Evolutionary conservation across 2,329 filamentous ascomycete species (phyloP), one percentile per base, ranked within the genome.

Genomic region (Aureobasidium sp.): DNA sequence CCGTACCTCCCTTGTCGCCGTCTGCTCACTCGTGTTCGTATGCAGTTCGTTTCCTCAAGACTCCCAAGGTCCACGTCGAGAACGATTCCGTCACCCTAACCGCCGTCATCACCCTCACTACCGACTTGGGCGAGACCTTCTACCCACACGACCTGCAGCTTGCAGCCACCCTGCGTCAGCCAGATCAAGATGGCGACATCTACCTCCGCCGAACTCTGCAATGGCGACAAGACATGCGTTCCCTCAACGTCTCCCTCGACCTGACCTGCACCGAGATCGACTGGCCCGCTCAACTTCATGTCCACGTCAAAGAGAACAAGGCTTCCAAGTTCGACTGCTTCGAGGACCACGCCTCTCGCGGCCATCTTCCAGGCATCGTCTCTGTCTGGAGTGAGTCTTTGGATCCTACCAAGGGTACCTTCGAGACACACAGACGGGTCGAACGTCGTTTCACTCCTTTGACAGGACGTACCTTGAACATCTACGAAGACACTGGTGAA

Each of bases 401-500:
- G 67, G 72, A 77, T 62, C 67, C 70, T 5, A 66, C 70, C 9
- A 70, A 72, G 25, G 75, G 72, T 10, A 62, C 71, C 13, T 67
- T 72, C 3, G 75, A 78, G 44, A 77, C 80, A 1, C 77, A 78
- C 13, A 81, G 78, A 65, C 72, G 83, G 15, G 79, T 86, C 1
- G 79, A 86, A 67, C 76, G 86, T 64, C 77, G 81, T 15, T 79
- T 87, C 62, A 67, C 68, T 13, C 72, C 81, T 8, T 67, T 74
- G 5, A 70, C 72, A 39, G 71, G 74, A 27, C 67, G 74, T 6
- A 69, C 69, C 5, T 67, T 86, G 10, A 72, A 72, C 37, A 81
- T 89, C 48, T 86, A 83, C 77, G 87, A 90, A 70, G 87, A 89
- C 68, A 87, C 85, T 0, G 86, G 86, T 4, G 86, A 90, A 68